These are phyloP conservation scores for Marsdenia floribunda DNA, from an alignment of 257 asterid species.

Conservation along the genomic window DNA sequence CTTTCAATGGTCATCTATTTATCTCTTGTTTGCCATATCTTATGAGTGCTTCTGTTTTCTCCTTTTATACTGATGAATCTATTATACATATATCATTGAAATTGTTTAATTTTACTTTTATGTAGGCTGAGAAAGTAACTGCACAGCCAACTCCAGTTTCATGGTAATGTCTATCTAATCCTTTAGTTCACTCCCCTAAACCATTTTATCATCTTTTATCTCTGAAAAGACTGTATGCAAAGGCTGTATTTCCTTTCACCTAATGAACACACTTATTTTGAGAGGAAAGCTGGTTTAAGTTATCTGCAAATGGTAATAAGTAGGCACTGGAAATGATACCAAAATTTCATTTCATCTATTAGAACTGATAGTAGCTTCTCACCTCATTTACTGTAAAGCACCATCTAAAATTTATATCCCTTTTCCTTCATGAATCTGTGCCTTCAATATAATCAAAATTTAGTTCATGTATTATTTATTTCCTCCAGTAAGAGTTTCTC, in stretches of 20 bases:
- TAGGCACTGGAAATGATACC: neutral
- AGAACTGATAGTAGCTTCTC: neutral
- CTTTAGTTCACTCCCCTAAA: neutral
- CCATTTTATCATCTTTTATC: neutral
- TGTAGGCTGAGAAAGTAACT: constrained; percentile 74
- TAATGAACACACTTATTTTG: neutral
- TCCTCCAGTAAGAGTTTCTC: neutral
- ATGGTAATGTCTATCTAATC: constrained; percentile 44
- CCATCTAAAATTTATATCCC: neutral
- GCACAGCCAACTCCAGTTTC: constrained; percentile 78
- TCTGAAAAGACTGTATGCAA: neutral
- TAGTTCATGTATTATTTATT: neutral
- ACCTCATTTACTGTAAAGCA: neutral
- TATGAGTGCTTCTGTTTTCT: neutral
- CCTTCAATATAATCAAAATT: neutral
- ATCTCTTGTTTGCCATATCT: neutral
- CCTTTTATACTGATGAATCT: neutral
- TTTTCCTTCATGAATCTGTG: neutral
- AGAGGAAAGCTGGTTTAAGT: neutral
- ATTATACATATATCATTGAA: constrained; percentile 7
- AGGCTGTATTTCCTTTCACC: neutral
- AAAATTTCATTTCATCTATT: neutral
- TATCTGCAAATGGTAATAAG: neutral
- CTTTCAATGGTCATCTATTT: neutral
- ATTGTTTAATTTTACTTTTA: constrained; percentile 17